Conservation (phyloP, 495 filamentous ascomycete species). For the Lepidopterella palustris region DNA sequence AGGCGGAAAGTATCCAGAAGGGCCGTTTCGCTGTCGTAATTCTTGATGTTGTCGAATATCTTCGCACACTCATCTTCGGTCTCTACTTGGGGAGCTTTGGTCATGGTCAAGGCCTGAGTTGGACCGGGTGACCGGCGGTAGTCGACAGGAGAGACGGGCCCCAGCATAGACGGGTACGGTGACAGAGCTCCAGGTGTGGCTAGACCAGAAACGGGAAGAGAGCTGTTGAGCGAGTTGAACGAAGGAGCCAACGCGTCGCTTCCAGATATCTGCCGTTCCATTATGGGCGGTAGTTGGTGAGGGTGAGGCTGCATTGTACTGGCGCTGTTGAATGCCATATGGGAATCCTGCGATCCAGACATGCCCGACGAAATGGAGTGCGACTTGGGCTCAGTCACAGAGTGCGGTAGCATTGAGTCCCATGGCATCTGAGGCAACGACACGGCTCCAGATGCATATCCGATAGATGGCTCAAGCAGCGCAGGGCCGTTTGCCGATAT, state of each 20-base stretch:
- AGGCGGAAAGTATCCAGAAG: conserved; percentile 85
- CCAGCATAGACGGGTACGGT: conserved; percentile 67
- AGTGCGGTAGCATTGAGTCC: conserved; percentile 70
- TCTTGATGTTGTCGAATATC: conserved; percentile 78
- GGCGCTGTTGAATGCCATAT: conserved; percentile 49
- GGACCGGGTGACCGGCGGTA: conserved; percentile 63
- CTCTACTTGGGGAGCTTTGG: conserved; percentile 43
- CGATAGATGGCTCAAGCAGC: conserved; percentile 35
- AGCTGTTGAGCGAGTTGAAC: conserved; percentile 62
- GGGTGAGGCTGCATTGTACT: conserved; percentile 49
- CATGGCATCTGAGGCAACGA: conserved; percentile 83
- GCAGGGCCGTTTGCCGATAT: conserved; percentile 58
- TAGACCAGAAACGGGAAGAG: conserved; percentile 60
- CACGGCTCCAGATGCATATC: conserved; percentile 64
- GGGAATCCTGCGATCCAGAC: conserved; percentile 61
- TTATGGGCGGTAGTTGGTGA: conserved; percentile 58
- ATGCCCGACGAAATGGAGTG: conserved; percentile 59
- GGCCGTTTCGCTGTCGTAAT: conserved; percentile 69
- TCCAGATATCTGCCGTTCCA: conserved; percentile 55
- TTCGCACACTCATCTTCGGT: conserved; percentile 74
- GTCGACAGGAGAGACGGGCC: conserved; percentile 63
- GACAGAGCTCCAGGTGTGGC: conserved; percentile 77
- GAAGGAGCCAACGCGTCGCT: conserved; percentile 54
- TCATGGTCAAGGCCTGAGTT: conserved; percentile 37
- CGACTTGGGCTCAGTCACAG: conserved; percentile 50